Base-by-base conservation (phyloP, 768 basidiomycete species). In the Serendipita vermifera region DNA sequence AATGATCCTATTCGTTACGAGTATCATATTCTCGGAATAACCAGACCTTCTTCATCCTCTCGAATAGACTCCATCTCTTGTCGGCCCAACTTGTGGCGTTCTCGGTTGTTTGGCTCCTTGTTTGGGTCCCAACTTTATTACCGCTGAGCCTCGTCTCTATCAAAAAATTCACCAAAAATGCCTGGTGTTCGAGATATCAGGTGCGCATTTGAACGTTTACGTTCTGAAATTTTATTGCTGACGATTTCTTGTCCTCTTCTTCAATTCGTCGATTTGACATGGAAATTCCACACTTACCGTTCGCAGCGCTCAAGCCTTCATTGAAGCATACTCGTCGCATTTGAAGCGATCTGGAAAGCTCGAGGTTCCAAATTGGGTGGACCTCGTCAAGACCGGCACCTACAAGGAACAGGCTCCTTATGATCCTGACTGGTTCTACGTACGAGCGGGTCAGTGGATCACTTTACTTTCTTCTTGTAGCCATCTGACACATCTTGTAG, bases 351-450 rank as follows among this genome's bases (percentile, higher is more conserved):
- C 90, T 61, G 96, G 96, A 72, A 98, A 98, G 78, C 88, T 99
- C 67, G 93, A 99, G 76, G 88, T 98, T 59, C 94, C 94, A 64
- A 84, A 82, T 72, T 98, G 94, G 94, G 94, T 88, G 59, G 94
- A 96, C 72, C 75, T 97, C 65, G 96, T 99, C 70, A 99, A 99
- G 79, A 99, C 96, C 59, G 94, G 89, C 69, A 75, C 86, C 59
- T 92, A 77, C 80, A 98, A 98, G 73, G 96, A 99, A 75, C 88
- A 96, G 59, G 94, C 93, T 55, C 96, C 96, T 55, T 97, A 97
- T 75, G 91, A 98, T 73, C 87, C 90, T 38, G 96, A 99, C 72
- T 99, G 96, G 96, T 99, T 83, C 80, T 99, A 98, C 75, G 78
- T 94, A 70, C 90, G 96, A 66, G 88, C 94, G 73, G 93, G 93